phyloP scores from a whole-genome alignment of 805 yeast species.

The Saturnispora mendoncae region DNA sequence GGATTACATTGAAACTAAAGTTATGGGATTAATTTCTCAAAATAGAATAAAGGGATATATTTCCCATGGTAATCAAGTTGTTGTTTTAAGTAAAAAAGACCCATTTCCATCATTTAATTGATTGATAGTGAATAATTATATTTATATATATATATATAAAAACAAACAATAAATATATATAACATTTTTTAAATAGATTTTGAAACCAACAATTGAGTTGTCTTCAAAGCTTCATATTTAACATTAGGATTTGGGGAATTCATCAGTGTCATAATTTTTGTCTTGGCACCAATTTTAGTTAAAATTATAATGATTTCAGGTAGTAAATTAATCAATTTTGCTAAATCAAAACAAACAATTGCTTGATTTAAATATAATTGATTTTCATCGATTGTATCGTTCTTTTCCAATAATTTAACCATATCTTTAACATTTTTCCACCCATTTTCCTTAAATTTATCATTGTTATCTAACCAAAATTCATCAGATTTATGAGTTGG shows the following conservation, averaged over 20 bases:
- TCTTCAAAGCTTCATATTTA: conserved; percentile 88
- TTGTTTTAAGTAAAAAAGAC: conserved; percentile 60
- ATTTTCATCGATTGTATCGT: conserved; percentile 15
- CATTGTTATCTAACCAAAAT: conserved; percentile 82
- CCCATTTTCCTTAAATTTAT: conserved; percentile 65
- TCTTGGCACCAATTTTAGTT: conserved; percentile 53
- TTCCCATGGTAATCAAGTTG: conserved; percentile 63
- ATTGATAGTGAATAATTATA: too few species aligned
- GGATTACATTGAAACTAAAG: conserved; percentile 58
- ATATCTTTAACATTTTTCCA: conserved; percentile 65
- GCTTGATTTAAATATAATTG: conserved; percentile 36
- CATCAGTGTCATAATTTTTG: conserved; percentile 77
- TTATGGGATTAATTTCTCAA: conserved; percentile 56
- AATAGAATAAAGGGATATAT: conserved; percentile 71
- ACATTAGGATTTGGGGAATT: conserved; percentile 75
- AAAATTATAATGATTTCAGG: conserved; percentile 54
- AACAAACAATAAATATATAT: not conserved
- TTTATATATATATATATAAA: not conserved
- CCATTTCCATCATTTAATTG: conserved; percentile 4
- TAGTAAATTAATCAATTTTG: conserved; percentile 48
- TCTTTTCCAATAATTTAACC: conserved; percentile 38
- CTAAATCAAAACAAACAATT: conserved; percentile 60
- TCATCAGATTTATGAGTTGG: conserved; percentile 86
- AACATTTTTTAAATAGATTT: conserved; percentile 40
- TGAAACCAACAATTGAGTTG: conserved; percentile 90